These are phyloP conservation scores for Metarhizium brunneum DNA, from an alignment of 2,329 filamentous ascomycete species.

Conservation along the genomic window DNA sequence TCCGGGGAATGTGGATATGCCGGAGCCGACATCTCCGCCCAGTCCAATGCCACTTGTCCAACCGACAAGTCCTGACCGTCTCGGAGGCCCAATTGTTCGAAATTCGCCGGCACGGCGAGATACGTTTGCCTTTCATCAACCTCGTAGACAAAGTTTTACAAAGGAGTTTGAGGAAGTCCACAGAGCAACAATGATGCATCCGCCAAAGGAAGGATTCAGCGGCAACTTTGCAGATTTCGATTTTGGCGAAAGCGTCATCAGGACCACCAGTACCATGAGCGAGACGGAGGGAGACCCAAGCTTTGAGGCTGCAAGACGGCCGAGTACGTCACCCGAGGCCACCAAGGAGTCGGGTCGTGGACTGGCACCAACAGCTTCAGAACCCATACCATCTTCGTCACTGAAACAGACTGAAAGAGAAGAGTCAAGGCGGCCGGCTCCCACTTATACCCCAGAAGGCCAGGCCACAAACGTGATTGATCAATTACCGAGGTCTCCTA, in stretches of 20 bases:
- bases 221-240: constrained; percentile 30
- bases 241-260: constrained; percentile 23
- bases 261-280: constrained; percentile 2
- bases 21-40: constrained; percentile 21
- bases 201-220: constrained; percentile 23
- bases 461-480: constrained; percentile 3
- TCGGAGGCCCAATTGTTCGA: constrained; percentile 33
- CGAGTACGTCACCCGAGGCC: background rate
- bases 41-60: constrained; percentile 31
- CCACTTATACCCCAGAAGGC: background rate
- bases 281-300: background rate
- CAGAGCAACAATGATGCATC: constrained; percentile 10
- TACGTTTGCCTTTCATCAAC: constrained; percentile 35
- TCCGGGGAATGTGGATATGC: constrained; percentile 16
- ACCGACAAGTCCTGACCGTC: constrained; percentile 30
- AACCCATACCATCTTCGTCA: background rate
- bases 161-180: constrained; percentile 24
- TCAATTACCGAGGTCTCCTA: constrained; percentile 3
- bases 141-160: constrained; percentile 37
- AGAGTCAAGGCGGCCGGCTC: constrained; percentile 3
- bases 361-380: background rate
- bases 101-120: constrained; percentile 42
- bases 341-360: background rate
- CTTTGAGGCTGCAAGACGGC: background rate
- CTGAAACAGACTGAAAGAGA: constrained; percentile 8